Evolutionary conservation across 805 yeast species (phyloP).

Genomic region (Kluyveromyces wickerhamii): DNA sequence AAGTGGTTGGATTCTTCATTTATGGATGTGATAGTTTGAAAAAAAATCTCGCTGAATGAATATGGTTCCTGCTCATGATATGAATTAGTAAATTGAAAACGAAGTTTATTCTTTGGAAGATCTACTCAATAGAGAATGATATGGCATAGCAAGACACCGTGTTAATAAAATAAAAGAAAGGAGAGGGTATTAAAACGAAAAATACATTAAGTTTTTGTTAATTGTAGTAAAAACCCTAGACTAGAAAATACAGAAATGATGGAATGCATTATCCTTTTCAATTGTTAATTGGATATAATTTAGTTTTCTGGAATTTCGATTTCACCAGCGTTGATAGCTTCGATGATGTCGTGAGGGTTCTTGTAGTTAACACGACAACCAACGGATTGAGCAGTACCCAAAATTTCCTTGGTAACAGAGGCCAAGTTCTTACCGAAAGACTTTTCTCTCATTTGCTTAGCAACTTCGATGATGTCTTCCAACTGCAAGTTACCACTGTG

Average conservation of each 20-base stretch:
- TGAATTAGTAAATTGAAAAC: too few relatives aligned
- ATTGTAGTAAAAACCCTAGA: constrained; percentile 22
- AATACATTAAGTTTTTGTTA: constrained; percentile 19
- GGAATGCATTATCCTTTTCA: constrained; percentile 15
- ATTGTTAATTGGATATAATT: constrained; percentile 19
- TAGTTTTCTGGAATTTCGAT: constrained; percentile 52
- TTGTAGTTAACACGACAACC: constrained; percentile 99
- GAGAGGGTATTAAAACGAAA: constrained; percentile 10
- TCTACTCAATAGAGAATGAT: too few relatives aligned
- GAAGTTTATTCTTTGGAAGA: too few relatives aligned
- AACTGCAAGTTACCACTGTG: constrained; percentile 98
- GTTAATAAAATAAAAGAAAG: constrained; percentile 1
- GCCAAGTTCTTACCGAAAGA: constrained; percentile 96
- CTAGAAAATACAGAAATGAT: constrained; percentile 26
- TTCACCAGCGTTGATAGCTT: constrained; percentile 97
- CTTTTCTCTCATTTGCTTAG: constrained; percentile 95
- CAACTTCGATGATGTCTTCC: constrained; percentile 93
- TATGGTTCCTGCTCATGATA: too few relatives aligned
- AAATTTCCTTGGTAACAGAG: constrained; percentile 95
- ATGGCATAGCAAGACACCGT: too few relatives aligned
- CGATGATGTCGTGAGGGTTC: constrained; percentile 98
- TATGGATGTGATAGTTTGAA: too few relatives aligned
- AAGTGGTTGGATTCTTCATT: too few relatives aligned
- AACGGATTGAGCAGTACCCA: constrained; percentile 99
- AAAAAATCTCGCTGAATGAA: too few relatives aligned